phyloP scores from a whole-genome alignment of 768 basidiomycete genomes.

The Hydnomerulius pinastri region DNA sequence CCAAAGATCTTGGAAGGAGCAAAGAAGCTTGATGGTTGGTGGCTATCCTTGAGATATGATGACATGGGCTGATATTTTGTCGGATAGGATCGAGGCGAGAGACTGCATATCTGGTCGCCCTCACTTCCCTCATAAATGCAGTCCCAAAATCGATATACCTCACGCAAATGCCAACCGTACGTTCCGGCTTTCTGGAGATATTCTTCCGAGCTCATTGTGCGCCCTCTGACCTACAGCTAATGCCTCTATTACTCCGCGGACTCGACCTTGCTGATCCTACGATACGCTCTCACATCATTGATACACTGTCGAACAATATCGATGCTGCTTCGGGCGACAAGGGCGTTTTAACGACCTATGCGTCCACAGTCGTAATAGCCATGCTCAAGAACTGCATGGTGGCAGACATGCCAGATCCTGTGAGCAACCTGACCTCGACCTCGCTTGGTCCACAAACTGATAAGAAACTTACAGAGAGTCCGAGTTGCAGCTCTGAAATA shows the following conservation, averaged over 20 bases:
- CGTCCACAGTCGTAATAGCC: constrained; percentile 63
- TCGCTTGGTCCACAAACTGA: not conserved
- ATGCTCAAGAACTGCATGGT: constrained; percentile 69
- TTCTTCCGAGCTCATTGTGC: not conserved
- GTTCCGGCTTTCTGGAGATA: constrained; percentile 15
- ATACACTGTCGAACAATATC: constrained; percentile 72
- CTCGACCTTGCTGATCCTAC: constrained; percentile 74
- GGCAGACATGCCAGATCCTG: constrained; percentile 54
- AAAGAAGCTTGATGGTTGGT: constrained; percentile 53
- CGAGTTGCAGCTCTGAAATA: constrained; percentile 75
- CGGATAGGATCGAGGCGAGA: constrained; percentile 52
- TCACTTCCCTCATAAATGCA: constrained; percentile 78
- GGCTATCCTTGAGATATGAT: not conserved
- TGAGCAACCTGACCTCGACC: constrained; percentile 33
- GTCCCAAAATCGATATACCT: constrained; percentile 76
- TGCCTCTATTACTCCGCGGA: constrained; percentile 86
- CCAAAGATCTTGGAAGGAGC: constrained; percentile 76
- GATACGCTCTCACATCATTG: constrained; percentile 79
- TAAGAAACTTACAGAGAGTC: constrained; percentile 54
- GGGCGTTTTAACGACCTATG: constrained; percentile 64
- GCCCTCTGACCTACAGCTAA: constrained; percentile 56
- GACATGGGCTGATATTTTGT: not conserved
- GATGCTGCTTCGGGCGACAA: constrained; percentile 52
- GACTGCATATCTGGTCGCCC: constrained; percentile 76
- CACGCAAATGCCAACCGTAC: constrained; percentile 63